Conservation (phyloP, 2,329 filamentous ascomycete species). For the Hypoxylon sp. region DNA sequence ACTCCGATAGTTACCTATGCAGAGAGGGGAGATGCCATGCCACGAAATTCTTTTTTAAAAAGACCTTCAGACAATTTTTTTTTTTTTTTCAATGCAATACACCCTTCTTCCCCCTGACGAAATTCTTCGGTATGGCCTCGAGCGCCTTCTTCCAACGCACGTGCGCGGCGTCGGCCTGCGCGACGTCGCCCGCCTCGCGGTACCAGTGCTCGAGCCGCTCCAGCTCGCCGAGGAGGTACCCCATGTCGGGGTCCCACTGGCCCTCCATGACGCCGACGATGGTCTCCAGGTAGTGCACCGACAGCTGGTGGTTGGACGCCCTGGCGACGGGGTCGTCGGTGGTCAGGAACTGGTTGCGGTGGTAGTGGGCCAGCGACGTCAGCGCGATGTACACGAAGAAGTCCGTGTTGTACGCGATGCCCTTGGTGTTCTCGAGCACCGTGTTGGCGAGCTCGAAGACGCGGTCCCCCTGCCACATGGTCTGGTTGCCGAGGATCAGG, state of each 20-base stretch:
- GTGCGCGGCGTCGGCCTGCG: constrained; percentile 39
- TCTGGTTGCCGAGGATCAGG: constrained; percentile 45
- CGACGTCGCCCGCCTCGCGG: constrained; percentile 45
- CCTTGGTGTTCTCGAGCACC: constrained; percentile 45
- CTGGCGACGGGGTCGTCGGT: constrained; percentile 30
- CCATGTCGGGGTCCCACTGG: constrained; percentile 48
- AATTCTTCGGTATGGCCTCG: constrained; percentile 45
- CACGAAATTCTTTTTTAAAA: too few species aligned
- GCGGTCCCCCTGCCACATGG: constrained; percentile 41
- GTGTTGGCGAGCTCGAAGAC: constrained; percentile 44
- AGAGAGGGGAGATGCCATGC: too few species aligned
- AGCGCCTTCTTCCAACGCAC: constrained; percentile 44
- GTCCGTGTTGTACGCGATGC: constrained; percentile 46
- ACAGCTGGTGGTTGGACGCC: constrained; percentile 39
- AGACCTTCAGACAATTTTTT: not conserved
- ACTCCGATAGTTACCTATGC: too few species aligned
- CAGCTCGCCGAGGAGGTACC: constrained; percentile 47
- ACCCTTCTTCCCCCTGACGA: constrained; percentile 38
- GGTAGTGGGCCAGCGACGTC: constrained; percentile 45
- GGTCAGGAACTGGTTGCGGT: constrained; percentile 41
- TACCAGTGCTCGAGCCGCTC: constrained; percentile 47
- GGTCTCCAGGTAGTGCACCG: constrained; percentile 44
- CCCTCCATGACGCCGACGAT: constrained; percentile 46
- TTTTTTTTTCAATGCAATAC: constrained; percentile 24
- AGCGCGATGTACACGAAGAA: constrained; percentile 48